Conservation (phyloP, 495 filamentous ascomycete species). For the Jackrogersella minutella region DNA sequence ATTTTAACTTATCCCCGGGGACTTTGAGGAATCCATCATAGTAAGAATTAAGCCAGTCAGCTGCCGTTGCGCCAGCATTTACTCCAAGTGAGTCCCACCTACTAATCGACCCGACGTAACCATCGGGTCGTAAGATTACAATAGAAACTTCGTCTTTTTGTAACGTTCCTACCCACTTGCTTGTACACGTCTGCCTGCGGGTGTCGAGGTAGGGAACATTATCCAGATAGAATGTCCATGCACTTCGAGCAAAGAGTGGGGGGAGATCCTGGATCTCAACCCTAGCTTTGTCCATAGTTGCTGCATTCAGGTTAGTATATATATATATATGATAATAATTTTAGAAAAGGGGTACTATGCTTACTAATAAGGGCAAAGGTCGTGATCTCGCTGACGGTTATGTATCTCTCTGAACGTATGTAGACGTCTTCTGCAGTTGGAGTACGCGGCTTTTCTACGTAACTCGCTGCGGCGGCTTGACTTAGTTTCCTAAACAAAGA, state of each 20-base stretch:
- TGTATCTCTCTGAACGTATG: conserved; percentile 67
- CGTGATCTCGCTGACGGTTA: conserved; percentile 63
- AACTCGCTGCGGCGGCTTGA: conserved; percentile 59
- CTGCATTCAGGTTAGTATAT: no score
- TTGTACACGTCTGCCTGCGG: conserved; percentile 59
- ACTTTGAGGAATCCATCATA: conserved; percentile 63
- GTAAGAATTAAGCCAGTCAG: conserved; percentile 66
- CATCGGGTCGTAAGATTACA: conserved; percentile 71
- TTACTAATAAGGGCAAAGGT: conserved; percentile 65
- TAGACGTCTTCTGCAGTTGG: conserved; percentile 64
- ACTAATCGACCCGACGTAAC: conserved; percentile 69
- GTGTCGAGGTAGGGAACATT: conserved; percentile 59
- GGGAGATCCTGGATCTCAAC: conserved; percentile 71
- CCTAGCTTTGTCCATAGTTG: conserved; percentile 61
- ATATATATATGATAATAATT: no score
- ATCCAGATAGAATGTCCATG: conserved; percentile 76
- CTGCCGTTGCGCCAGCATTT: conserved; percentile 55
- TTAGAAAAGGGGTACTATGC: conserved; percentile 11
- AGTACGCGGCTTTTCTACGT: conserved; percentile 58
- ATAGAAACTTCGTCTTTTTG: conserved; percentile 60
- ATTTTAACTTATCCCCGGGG: conserved; percentile 34
- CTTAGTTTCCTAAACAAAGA: conserved; percentile 60
- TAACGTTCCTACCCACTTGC: conserved; percentile 70
- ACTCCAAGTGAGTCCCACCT: conserved; percentile 58
- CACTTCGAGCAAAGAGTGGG: conserved; percentile 60